Evolutionary conservation across 257 asterid species (phyloP).

Genomic region (Ligustrum vulgare): DNA sequence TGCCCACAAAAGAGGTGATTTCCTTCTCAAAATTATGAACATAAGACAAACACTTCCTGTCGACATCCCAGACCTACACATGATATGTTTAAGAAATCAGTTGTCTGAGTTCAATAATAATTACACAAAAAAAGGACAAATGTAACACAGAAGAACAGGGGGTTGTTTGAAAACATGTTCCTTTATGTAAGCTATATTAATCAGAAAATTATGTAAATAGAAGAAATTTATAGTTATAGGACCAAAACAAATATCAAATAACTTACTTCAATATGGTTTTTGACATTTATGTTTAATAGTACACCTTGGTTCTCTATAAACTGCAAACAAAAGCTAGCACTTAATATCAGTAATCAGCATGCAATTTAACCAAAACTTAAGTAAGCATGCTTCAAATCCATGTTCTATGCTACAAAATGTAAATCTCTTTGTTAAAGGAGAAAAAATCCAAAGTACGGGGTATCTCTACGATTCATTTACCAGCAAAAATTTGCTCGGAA

Average conservation of each 20-base stretch:
- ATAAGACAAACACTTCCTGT: slow-evolving; percentile 51
- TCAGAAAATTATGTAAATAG: not conserved
- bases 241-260: slow-evolving; percentile 1
- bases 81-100: slow-evolving; percentile 18
- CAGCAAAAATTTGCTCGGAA: slow-evolving; percentile 68
- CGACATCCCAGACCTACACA: slow-evolving; percentile 85
- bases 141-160: not conserved
- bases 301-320: slow-evolving; percentile 69
- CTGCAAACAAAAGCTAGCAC: slow-evolving; percentile 47
- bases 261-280: slow-evolving; percentile 77
- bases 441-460: not conserved
- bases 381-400: not conserved
- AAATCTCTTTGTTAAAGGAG: not conserved
- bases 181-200: not conserved
- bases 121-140: not conserved
- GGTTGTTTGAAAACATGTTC: not conserved
- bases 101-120: slow-evolving; percentile 1
- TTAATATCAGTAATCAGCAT: slow-evolving; percentile 15
- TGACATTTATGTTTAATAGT: slow-evolving; percentile 66
- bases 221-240: not conserved
- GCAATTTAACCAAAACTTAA: not conserved
- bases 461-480: slow-evolving; percentile 33
- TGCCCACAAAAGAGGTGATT: slow-evolving; percentile 56
- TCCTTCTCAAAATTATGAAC: slow-evolving; percentile 58
- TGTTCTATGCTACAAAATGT: not conserved